Evolutionary conservation across 805 yeast genomes (phyloP).

Genomic region (Metschnikowia vanudenii): DNA sequence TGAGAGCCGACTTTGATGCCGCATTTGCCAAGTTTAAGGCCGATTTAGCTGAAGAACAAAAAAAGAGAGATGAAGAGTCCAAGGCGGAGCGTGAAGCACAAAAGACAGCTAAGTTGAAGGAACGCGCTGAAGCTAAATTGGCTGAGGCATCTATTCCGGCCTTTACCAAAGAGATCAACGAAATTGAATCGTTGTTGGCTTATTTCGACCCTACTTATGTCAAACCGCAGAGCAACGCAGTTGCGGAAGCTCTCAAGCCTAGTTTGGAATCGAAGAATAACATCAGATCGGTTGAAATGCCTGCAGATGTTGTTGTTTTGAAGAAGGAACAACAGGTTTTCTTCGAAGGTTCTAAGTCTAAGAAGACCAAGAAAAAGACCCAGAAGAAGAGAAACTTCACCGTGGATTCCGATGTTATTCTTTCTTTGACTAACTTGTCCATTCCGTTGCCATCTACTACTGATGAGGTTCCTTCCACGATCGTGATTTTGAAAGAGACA

Average conservation of each 20-base stretch:
- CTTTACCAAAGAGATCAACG: slow-evolving; percentile 70
- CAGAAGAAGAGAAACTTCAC: slow-evolving; percentile 57
- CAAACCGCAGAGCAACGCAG: slow-evolving; percentile 45
- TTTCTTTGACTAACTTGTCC: slow-evolving; percentile 70
- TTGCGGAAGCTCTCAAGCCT: slow-evolving; percentile 26
- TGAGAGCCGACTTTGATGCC: slow-evolving; percentile 71
- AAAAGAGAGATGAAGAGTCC: slow-evolving; percentile 67
- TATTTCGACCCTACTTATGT: slow-evolving; percentile 80
- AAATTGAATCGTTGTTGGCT: slow-evolving; percentile 68
- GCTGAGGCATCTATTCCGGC: slow-evolving; percentile 81
- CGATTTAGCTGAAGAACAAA: slow-evolving; percentile 65
- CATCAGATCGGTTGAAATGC: slow-evolving; percentile 56
- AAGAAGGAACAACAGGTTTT: slow-evolving; percentile 60
- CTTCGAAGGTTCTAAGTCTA: slow-evolving; percentile 48
- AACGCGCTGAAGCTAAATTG: slow-evolving; percentile 62
- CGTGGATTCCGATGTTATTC: slow-evolving; percentile 77
- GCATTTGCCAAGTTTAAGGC: slow-evolving; percentile 70
- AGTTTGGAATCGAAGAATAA: slow-evolving; percentile 23
- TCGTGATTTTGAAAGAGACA: slow-evolving; percentile 69
- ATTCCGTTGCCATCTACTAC: slow-evolving; percentile 74
- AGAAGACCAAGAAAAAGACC: slow-evolving; percentile 45
- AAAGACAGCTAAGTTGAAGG: slow-evolving; percentile 53
- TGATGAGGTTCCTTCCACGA: slow-evolving; percentile 66
- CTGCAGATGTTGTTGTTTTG: slow-evolving; percentile 62
- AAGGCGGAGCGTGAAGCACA: slow-evolving; percentile 51